Evolutionary conservation across 371 early-diverging fungal genomes (phyloP).

Genomic region (Mortierella polycephala): DNA sequence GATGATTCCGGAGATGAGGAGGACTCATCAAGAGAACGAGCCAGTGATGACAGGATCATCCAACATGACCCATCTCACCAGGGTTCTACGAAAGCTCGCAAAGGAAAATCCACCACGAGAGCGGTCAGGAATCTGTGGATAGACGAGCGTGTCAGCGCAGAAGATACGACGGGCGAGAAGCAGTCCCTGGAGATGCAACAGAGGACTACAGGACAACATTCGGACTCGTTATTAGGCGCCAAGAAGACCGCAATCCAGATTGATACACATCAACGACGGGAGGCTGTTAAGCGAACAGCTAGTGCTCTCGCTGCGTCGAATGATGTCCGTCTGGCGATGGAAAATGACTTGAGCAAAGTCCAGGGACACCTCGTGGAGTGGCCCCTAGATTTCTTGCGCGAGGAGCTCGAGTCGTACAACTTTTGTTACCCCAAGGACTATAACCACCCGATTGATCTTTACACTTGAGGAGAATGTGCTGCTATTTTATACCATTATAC

Average conservation of each 20-base stretch:
- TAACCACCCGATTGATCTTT: slow-evolving; percentile 54
- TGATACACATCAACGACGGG: slow-evolving; percentile 1
- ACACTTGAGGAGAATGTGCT: slow-evolving; percentile 18
- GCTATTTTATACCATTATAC: background rate
- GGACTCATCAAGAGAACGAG: slow-evolving; percentile 5
- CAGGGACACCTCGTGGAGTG: slow-evolving; percentile 65
- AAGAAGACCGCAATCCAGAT: background rate
- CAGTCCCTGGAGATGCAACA: slow-evolving; percentile 3
- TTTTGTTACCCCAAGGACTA: slow-evolving; percentile 55
- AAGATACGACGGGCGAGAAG: slow-evolving; percentile 10
- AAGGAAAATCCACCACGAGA: background rate
- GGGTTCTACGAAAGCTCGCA: background rate
- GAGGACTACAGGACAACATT: background rate
- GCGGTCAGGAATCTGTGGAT: slow-evolving; percentile 16
- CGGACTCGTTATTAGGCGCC: background rate
- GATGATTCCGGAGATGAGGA: slow-evolving; percentile 33
- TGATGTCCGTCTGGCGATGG: slow-evolving; percentile 40
- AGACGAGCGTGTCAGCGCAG: slow-evolving; percentile 20
- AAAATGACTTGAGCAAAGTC: slow-evolving; percentile 54
- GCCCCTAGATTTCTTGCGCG: slow-evolving; percentile 65
- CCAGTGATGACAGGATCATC: slow-evolving; percentile 12
- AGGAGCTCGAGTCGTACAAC: slow-evolving; percentile 57
- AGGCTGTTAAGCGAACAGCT: slow-evolving; percentile 40
- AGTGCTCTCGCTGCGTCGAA: slow-evolving; percentile 38
- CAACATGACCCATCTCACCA: slow-evolving; percentile 11